Percentiles rank a stretch among this genome's conserved stretches.
These are phyloP conservation scores for Myxozyma vanderwaltii DNA, from an alignment of 805 yeast genomes.

Conservation along the genomic window DNA sequence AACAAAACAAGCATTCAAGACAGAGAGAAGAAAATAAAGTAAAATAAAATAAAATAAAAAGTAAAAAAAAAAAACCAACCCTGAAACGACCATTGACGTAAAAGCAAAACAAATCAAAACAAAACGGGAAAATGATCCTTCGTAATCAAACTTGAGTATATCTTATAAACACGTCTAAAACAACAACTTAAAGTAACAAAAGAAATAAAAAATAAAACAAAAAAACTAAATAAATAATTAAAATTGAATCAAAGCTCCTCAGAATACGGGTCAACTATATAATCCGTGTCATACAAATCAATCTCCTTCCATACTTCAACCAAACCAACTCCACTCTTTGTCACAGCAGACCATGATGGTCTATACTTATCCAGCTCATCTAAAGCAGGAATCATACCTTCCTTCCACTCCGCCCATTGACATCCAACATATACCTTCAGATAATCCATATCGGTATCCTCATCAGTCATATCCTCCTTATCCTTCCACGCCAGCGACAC, in stretches of 20 bases:
- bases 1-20: not conserved
- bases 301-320: conserved; percentile 59
- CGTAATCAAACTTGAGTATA: not conserved
- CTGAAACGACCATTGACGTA: not conserved
- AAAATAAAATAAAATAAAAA: not conserved
- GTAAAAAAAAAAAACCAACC: not conserved
- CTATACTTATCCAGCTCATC: conserved; percentile 69
- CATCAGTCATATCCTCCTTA: conserved; percentile 41
- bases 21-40: not conserved
- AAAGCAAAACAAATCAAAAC: conserved; percentile 1
- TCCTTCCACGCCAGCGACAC: conserved; percentile 30
- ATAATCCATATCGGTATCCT: conserved; percentile 36
- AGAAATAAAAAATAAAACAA: not conserved
- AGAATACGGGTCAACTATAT: not conserved
- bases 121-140: not conserved
- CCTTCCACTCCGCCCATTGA: conserved; percentile 75
- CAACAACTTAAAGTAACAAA: too few species aligned
- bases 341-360: conserved; percentile 64
- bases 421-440: conserved; percentile 67
- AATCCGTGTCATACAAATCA: conserved; percentile 42
- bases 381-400: conserved; percentile 65
- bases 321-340: conserved; percentile 66
- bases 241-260: too few species aligned
- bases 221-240: too few species aligned
- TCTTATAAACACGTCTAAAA: not conserved